Percentiles rank a stretch among this genome's conserved stretches.
Evolutionary conservation across 2,329 filamentous ascomycete genomes (phyloP).

Genomic region (Orbilia blumenaviensis): DNA sequence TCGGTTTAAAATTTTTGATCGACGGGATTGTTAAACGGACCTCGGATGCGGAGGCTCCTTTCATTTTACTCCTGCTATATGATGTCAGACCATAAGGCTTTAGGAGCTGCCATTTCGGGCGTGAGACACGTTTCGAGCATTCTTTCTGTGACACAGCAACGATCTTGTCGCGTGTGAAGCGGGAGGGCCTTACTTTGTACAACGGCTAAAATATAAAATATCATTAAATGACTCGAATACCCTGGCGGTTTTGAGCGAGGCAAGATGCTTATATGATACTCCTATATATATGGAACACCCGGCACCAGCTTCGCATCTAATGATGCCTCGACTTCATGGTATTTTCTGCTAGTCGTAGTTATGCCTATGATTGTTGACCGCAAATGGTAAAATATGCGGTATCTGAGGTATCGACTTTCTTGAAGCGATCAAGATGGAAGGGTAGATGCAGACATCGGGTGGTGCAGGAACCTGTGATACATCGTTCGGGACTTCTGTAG

Average conservation of each 20-base stretch:
- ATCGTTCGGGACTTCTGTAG: not conserved
- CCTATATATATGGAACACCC: too few relatives aligned
- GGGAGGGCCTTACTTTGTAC: constrained; percentile 20
- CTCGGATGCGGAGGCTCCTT: constrained; percentile 13
- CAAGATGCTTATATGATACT: not conserved
- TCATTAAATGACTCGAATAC: too few relatives aligned
- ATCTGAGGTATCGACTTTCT: not conserved
- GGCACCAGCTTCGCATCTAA: too few relatives aligned
- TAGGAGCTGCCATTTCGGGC: constrained; percentile 33
- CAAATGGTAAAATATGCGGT: constrained; percentile 9
- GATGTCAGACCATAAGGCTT: not conserved
- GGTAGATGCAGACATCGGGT: constrained; percentile 10
- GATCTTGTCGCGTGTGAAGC: constrained; percentile 40
- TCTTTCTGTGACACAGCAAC: constrained; percentile 14
- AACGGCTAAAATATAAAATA: not conserved
- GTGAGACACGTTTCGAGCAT: constrained; percentile 30
- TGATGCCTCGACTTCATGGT: not conserved
- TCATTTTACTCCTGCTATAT: too few relatives aligned
- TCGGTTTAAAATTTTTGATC: not conserved
- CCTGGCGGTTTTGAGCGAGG: not conserved
- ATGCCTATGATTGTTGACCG: not conserved
- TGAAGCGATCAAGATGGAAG: not conserved
- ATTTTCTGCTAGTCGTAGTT: not conserved
- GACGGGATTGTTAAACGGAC: not conserved
- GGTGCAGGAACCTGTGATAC: not conserved